A percentile compares a stretch with the other conserved stretches of the same genome.
phyloP scores from a whole-genome alignment of 2,329 filamentous ascomycete species.

The Eutypella sp. region DNA sequence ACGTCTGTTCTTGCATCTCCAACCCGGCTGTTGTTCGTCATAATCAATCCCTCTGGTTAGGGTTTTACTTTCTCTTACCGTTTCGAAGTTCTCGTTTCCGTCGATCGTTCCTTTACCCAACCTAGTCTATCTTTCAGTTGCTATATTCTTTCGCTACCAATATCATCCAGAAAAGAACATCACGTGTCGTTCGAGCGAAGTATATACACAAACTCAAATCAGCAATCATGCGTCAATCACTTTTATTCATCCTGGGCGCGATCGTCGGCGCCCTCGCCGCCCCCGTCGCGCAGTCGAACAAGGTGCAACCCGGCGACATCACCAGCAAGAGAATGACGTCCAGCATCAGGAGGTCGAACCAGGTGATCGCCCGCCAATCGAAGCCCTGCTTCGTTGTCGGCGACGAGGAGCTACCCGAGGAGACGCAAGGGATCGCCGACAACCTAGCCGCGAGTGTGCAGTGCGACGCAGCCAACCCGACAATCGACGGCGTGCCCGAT shows the following conservation, averaged over 20 bases:
- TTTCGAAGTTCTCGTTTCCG: neutral
- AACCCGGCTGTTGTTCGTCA: neutral
- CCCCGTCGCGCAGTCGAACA: no score
- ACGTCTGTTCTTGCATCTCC: neutral
- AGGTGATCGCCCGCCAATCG: neutral
- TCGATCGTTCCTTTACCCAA: neutral
- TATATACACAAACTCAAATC: neutral
- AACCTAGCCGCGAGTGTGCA: conserved; percentile 40
- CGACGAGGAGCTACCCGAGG: conserved; percentile 42
- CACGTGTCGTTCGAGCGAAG: neutral
- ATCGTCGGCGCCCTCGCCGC: neutral
- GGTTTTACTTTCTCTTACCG: neutral
- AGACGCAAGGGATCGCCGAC: conserved; percentile 39
- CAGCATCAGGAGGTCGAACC: neutral
- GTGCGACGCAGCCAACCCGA: conserved; percentile 42
- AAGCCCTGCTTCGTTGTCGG: conserved; percentile 50
- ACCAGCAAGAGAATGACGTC: neutral
- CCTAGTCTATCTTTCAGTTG: neutral
- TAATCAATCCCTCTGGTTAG: neutral
- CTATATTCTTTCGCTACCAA: no score
- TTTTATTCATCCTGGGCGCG: neutral
- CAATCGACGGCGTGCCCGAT: conserved; percentile 51
- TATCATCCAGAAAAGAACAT: no score
- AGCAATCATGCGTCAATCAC: neutral
- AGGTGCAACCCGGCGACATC: no score